phyloP scores from a whole-genome alignment of 1,284 basidiomycete species.

The Boletus semigastroideus region DNA sequence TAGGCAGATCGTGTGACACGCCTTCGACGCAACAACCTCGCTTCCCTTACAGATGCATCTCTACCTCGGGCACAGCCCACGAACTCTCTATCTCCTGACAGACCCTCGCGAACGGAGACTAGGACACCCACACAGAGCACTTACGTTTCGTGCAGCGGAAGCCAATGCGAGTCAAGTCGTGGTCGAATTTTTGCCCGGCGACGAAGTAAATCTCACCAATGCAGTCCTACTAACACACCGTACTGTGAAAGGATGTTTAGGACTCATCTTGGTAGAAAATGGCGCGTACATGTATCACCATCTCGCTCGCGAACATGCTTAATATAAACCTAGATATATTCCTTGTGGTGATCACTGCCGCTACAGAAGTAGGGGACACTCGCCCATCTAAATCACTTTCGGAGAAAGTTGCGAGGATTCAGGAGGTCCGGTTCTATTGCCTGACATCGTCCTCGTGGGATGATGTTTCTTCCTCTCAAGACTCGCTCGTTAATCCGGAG shows the following conservation, averaged over 20 bases:
- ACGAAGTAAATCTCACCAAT: slow-evolving; percentile 66
- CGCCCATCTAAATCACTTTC: slow-evolving; percentile 56
- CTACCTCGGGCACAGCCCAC: slow-evolving; percentile 63
- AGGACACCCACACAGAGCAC: slow-evolving; percentile 57
- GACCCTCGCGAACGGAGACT: slow-evolving; percentile 60
- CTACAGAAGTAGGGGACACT: slow-evolving; percentile 78
- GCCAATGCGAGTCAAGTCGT: slow-evolving; percentile 61
- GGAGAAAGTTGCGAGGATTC: slow-evolving; percentile 71
- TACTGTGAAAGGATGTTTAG: slow-evolving; percentile 79
- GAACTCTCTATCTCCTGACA: slow-evolving; percentile 71
- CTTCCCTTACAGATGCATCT: slow-evolving; percentile 55
- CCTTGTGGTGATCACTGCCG: slow-evolving; percentile 71
- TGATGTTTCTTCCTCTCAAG: slow-evolving; percentile 53
- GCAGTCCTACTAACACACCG: slow-evolving; percentile 63
- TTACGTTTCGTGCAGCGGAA: slow-evolving; percentile 70
- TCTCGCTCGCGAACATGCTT: slow-evolving; percentile 1
- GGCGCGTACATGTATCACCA: slow-evolving; percentile 42
- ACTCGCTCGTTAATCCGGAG: slow-evolving; percentile 52
- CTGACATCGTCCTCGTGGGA: slow-evolving; percentile 73
- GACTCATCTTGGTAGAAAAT: slow-evolving; percentile 68
- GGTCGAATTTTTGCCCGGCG: slow-evolving; percentile 78
- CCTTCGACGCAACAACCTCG: neutral
- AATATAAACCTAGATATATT: slow-evolving; percentile 62
- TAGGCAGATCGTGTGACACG: slow-evolving; percentile 7
- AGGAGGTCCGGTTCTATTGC: slow-evolving; percentile 78